Base-by-base conservation (phyloP, 75 land plant species). In the Pinus albicaulis region DNA sequence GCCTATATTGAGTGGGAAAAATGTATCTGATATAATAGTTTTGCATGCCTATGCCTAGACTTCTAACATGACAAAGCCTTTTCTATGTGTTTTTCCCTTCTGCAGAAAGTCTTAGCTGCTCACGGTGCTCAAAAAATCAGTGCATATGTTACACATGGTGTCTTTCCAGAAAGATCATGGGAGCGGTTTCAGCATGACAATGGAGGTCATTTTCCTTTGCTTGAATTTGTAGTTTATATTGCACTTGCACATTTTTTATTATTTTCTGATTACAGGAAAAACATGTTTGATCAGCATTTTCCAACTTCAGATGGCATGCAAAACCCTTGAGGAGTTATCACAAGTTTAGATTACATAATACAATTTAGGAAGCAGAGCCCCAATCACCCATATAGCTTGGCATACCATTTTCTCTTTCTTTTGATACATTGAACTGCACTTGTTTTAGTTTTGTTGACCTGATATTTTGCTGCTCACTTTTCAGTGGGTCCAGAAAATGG, bases 91-190 rank as follows among this genome's bases (percentile, higher is more conserved):
- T 62, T 28, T 75, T 60, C n/a, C 24, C 55, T 80, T 34, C 23
- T 77, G 64, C 84, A 96, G 99, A 96, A 90, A 90, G 88, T 94
- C 17, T 70, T 96, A 75, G 88, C 90, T 34, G 81, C 87, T 12
- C 89, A 90, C 72, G 99, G 99, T 78, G 98, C 99, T 44, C 73
- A 82, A 60, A 94, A 92, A 85, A 83, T 96, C 64, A 96, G 99
- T 81, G 99, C 99, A 7, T 96, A 94, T 78, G 95, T 90, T 11
- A 96, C 99, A 57, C 99, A 96, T 84, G 99, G 98, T 26, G 96
- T 96, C 25, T 96, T 96, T 66, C 99, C 99, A 23, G 91, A 94
- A 38, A 80, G 73, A 34, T 84, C 99, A 36, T 96, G 99, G 99
- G 79, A 92, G 76, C 85, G 88, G 25, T 94, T 96, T 82, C 57